Evolutionary conservation across 177 flowering plant species (phyloP).

Genomic region (Vitis hybrid): DNA sequence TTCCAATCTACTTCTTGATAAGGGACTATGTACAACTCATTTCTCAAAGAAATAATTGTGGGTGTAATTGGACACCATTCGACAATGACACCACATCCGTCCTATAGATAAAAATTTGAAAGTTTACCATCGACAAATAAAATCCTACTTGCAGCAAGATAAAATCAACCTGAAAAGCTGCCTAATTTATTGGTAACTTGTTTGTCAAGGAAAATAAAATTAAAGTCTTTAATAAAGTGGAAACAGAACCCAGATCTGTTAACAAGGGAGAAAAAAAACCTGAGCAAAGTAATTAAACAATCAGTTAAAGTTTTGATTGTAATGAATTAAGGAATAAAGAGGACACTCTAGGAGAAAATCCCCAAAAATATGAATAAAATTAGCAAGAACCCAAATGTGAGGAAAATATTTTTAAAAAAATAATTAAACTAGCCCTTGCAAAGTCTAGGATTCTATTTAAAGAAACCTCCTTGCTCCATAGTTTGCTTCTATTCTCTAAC

Average conservation of each 20-base stretch:
- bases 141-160: background rate
- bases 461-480: background rate
- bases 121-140: background rate
- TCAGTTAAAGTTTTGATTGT: background rate
- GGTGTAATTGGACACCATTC: constrained; percentile 19
- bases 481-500: background rate
- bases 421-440: background rate
- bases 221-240: too few relatives aligned
- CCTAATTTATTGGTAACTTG: background rate
- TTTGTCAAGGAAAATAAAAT: background rate
- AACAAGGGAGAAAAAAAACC: background rate
- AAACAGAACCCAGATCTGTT: background rate
- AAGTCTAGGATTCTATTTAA: background rate
- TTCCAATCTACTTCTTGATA: too few relatives aligned
- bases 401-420: background rate
- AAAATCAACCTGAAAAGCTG: background rate
- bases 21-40: too few relatives aligned
- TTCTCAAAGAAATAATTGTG: too few relatives aligned
- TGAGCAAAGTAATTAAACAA: background rate
- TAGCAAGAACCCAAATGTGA: background rate
- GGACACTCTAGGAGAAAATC: background rate
- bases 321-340: background rate
- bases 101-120: constrained; percentile 23
- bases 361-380: background rate
- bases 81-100: constrained; percentile 45